Evolutionary conservation across 2,329 filamentous ascomycete species (phyloP).

Genomic region (Alternaria sp.): DNA sequence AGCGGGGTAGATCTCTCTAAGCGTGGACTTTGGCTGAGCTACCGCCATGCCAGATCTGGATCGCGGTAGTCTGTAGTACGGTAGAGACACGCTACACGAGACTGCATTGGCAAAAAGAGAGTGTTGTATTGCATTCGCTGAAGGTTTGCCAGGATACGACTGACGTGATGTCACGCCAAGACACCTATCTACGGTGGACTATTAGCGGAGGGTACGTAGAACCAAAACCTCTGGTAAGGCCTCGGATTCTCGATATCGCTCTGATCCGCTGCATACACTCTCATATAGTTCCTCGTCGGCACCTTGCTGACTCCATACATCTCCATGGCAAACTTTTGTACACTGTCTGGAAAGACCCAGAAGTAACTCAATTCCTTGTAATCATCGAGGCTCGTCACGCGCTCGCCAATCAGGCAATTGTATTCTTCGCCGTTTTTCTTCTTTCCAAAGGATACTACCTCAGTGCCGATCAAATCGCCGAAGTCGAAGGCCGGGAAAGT

Average conservation of each 20-base stretch:
- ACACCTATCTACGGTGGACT: background rate
- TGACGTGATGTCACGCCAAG: background rate
- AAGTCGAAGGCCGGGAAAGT: slow-evolving; percentile 1
- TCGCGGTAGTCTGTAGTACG: background rate
- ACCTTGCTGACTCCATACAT: slow-evolving; percentile 1
- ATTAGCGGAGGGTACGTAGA: background rate
- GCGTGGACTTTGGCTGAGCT: background rate
- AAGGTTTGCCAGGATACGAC: background rate
- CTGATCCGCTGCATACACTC: background rate
- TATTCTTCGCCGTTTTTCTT: background rate
- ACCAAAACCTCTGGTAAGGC: slow-evolving; percentile 1
- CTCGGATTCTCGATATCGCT: background rate
- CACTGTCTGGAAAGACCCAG: background rate
- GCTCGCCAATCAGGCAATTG: background rate
- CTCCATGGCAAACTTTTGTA: background rate
- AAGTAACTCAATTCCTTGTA: background rate
- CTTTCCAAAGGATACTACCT: background rate
- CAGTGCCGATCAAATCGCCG: background rate
- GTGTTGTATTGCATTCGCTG: background rate
- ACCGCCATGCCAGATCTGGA: rapidly evolving
- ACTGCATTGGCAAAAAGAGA: background rate
- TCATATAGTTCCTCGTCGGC: background rate
- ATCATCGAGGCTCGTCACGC: background rate
- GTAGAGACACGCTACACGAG: background rate
- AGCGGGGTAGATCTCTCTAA: background rate